A percentile compares a stretch with the other conserved stretches of the same genome.
Conservation (phyloP, 2,329 filamentous ascomycete species). For the Hymenoscyphus fructigenus region DNA sequence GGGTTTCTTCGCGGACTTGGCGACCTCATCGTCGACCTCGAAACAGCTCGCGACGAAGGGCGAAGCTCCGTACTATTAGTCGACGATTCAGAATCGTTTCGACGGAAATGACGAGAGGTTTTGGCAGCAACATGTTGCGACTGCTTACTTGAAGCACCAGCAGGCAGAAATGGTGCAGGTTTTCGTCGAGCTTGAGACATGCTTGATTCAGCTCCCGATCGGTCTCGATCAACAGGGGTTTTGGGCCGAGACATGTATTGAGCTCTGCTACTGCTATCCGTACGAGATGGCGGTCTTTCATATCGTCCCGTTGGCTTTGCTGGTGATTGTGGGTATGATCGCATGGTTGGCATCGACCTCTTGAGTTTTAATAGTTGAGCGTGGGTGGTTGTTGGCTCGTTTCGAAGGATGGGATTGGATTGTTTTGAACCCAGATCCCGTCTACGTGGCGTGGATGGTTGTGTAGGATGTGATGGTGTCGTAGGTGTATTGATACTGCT, state of each 20-base stretch:
- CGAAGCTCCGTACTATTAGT: constrained; percentile 56
- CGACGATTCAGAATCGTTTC: constrained; percentile 78
- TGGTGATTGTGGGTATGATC: constrained; percentile 48
- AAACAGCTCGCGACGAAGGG: constrained; percentile 56
- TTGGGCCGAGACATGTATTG: constrained; percentile 60
- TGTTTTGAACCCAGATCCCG: constrained; percentile 57
- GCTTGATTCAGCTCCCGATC: constrained; percentile 50
- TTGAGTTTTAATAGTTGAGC: constrained; percentile 65
- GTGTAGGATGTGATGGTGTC: constrained; percentile 53
- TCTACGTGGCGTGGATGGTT: constrained; percentile 60
- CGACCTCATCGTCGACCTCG: constrained; percentile 54
- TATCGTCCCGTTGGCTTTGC: constrained; percentile 50
- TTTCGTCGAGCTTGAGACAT: constrained; percentile 56
- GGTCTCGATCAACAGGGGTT: constrained; percentile 63
- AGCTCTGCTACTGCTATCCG: constrained; percentile 48
- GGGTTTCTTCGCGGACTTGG: constrained; percentile 55
- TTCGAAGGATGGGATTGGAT: constrained; percentile 54
- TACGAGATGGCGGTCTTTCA: constrained; percentile 61
- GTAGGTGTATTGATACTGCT: constrained; percentile 62
- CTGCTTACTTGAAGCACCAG: constrained; percentile 69
- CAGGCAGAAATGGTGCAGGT: constrained; percentile 74
- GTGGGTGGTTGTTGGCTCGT: constrained; percentile 63
- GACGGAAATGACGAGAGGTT: constrained; percentile 67
- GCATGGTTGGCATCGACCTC: constrained; percentile 62
- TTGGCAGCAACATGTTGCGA: constrained; percentile 79